Conservation (phyloP, 495 filamentous ascomycete genomes). For the Astrothelium macrocarpum region DNA sequence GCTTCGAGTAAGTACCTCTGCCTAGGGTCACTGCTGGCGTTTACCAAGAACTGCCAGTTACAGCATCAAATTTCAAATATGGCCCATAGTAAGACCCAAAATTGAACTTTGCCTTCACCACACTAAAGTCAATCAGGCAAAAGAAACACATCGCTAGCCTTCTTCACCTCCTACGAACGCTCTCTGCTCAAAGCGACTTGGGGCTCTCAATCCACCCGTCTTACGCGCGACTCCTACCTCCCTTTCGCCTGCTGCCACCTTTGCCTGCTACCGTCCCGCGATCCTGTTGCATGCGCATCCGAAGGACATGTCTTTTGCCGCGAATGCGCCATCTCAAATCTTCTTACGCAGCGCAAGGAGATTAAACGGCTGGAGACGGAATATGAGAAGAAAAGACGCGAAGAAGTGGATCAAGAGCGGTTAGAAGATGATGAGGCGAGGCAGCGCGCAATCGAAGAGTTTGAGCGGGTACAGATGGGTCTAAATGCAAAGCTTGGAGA, state of each 20-base stretch:
- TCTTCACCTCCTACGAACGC: constrained; percentile 93
- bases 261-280: constrained; percentile 73
- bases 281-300: constrained; percentile 63
- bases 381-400: constrained; percentile 47
- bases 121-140: too few species aligned
- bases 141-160: constrained; percentile 89
- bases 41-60: too few species aligned
- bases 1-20: too few species aligned
- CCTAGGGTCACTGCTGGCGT: too few species aligned
- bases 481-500: constrained; percentile 46
- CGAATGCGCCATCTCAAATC: constrained; percentile 86
- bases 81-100: too few species aligned
- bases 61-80: too few species aligned
- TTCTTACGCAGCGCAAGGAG: constrained; percentile 84
- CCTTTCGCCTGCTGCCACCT: constrained; percentile 84
- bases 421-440: constrained; percentile 48
- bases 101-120: too few species aligned
- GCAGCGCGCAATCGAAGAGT: constrained; percentile 31
- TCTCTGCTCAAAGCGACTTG: constrained; percentile 67
- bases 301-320: constrained; percentile 93
- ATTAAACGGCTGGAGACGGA: constrained; percentile 73
- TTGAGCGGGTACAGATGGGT: constrained; percentile 51
- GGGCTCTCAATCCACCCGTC: constrained; percentile 73
- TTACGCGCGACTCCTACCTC: constrained; percentile 86
- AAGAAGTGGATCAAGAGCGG: constrained; percentile 41